These are phyloP conservation scores for Saururus chinensis DNA, from an alignment of 164 flowering plant genomes.

Conservation along the genomic window DNA sequence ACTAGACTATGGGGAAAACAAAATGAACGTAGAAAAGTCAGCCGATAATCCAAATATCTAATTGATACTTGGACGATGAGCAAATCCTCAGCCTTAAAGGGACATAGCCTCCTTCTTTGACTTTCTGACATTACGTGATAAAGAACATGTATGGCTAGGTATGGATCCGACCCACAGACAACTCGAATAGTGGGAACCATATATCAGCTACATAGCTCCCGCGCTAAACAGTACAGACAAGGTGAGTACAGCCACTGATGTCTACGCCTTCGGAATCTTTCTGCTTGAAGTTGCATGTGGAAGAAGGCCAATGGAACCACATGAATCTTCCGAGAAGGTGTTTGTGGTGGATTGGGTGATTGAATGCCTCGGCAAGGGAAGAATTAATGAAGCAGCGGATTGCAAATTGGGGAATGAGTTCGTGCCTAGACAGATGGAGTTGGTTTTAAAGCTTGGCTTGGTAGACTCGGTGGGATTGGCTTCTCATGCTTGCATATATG, in stretches of 20 bases:
- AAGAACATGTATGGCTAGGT: too few species aligned
- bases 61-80: too few species aligned
- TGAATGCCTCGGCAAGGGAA: conserved; percentile 9
- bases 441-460: conserved; percentile 14
- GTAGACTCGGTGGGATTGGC: too few species aligned
- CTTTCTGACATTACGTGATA: too few species aligned
- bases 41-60: too few species aligned
- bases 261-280: conserved; percentile 14
- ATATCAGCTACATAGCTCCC: conserved; percentile 12
- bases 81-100: too few species aligned
- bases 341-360: conserved; percentile 12
- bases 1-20: too few species aligned
- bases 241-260: conserved; percentile 12
- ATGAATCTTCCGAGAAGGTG: neutral
- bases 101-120: too few species aligned
- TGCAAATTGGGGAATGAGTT: conserved; percentile 5
- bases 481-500: too few species aligned
- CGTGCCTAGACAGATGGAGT: conserved; percentile 4
- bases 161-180: too few species aligned
- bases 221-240: conserved; percentile 12
- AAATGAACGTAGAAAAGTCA: too few species aligned
- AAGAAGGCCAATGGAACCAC: conserved; percentile 6
- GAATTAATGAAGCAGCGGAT: conserved; percentile 11
- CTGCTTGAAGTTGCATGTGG: conserved; percentile 19
- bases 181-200: too few species aligned